Evolutionary conservation across 2,329 filamentous ascomycete species (phyloP), one percentile per base, ranked within the genome.

Genomic region (Verticillium nonalfalfae): DNA sequence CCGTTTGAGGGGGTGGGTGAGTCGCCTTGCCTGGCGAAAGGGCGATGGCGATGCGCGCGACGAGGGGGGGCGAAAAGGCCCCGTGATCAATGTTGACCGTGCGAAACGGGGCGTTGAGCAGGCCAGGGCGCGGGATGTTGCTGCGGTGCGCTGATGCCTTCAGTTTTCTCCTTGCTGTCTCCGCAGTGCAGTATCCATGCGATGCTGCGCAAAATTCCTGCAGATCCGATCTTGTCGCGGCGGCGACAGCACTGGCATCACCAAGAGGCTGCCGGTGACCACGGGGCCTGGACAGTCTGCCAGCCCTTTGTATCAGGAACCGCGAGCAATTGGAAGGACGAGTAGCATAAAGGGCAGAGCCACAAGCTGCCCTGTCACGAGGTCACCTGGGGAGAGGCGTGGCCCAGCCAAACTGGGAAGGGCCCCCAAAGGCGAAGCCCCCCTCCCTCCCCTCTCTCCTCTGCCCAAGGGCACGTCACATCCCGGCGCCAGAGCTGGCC

Each of bases 321-420:
- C 9, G 40, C n/a, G 40, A 50, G 40, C 40, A 50, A 21, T 50
- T 50, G 18, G 3, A 21, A 31, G 35, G 55, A 26, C 38, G 39
- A 58, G 26, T 38, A 26, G 57, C 57, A 58, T 60, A 50, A 69
- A 64, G 63, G 61, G 61, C 60, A 58, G 52, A 21, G 18, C 18
- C 18, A 50, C 18, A 50, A 50, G 21, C n/a, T 50, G 40, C 35
- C 18, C 65, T 26, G 70, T 73, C 71, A 72, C 68, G 68, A 67
- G 70, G 69, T 63, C 66, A 67, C 61, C 59, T 68, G 65, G 63
- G 26, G 60, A 55, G 55, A 39, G 54, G 61, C 60, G 50, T 40
- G 57, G 62, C 50, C 64, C 64, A 65, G 62, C 64, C 59, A 64
- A 26, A 39, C 14, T 35, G 7, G 40, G 11, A 40, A 60, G 61